Base-by-base conservation (phyloP, 345 rosid genomes). In the Clausena lansium region DNA sequence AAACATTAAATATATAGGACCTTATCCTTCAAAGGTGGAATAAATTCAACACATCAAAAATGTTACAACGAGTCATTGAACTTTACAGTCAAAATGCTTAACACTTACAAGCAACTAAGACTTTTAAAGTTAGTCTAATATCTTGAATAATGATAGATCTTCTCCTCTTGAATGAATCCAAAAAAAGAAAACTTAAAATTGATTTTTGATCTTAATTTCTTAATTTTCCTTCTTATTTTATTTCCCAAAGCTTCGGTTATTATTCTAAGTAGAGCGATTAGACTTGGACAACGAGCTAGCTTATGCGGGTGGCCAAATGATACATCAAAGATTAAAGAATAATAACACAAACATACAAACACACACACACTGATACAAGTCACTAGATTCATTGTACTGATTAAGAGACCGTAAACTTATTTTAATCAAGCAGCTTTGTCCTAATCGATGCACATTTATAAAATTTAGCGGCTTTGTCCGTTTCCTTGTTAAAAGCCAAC, bases 301-400 rank as follows among this genome's bases (percentile, higher is more conserved):
- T 60, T 68, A 76, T 58, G 30, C 54, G 6, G 65, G 41, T 9
- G 57, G 35, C 47, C 71, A 58, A 73, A 59, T 45, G 70, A 67
- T 28, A 36, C 64, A 58, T 38, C 66, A 38, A 79, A 36, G 3
- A 78, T 77, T 50, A 39, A 70, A 28, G 7, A 82, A 76, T 60
- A 75, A 71, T 73, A 15, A 47, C 55, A 39, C 70, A 22, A 39
- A 73, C 54, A 25, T 7, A 39, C 70, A 22, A 39, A 73, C 54
- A 25, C 4, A 71, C 62, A n/a, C 36, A 75, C 33, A 77, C 27
- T 33, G n/a, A 39, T 41, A 67, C 58, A 75, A 58, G 67, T 33
- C 52, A 74, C 65, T 82, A 59, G 86, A 84, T 88, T 54, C 93
- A 85, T 76, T 88, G 91, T 57, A 86, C 74, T 38, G n/a, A n/a